A percentile compares a stretch with the other conserved stretches of the same genome.
These are phyloP conservation scores for Phytopythium ostracodes DNA, from an alignment of 352 stramenopile genomes.

Conservation along the genomic window DNA sequence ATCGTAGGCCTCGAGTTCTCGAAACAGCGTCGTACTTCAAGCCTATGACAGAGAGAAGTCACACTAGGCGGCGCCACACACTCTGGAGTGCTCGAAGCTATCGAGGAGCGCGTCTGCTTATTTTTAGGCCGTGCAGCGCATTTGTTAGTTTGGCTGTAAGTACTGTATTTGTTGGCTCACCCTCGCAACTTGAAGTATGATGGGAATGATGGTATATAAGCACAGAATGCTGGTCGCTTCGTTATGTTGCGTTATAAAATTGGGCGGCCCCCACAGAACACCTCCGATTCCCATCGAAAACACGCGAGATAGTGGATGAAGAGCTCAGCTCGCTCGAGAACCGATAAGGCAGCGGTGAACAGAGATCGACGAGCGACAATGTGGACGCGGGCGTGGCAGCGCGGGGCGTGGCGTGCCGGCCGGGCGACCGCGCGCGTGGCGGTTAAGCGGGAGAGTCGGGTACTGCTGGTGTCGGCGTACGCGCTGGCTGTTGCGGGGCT, in stretches of 20 bases:
- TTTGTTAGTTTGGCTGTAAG: too few species aligned
- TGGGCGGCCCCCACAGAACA: neutral
- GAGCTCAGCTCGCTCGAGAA: too few species aligned
- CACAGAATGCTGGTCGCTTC: neutral
- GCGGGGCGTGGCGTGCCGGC: neutral
- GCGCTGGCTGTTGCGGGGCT: constrained; percentile 20
- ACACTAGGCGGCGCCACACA: too few species aligned
- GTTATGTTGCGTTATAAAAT: neutral
- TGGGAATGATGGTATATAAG: neutral
- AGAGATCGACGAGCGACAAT: neutral
- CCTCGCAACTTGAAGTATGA: neutral
- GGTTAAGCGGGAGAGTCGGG: neutral
- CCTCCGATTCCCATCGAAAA: neutral
- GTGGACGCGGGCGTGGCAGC: neutral
- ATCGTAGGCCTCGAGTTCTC: neutral
- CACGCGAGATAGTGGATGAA: too few species aligned
- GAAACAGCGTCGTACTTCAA: too few species aligned
- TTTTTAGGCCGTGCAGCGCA: neutral
- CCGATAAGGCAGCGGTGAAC: too few species aligned
- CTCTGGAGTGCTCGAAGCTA: neutral
- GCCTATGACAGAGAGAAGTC: too few species aligned
- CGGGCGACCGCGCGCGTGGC: neutral
- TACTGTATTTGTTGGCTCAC: neutral
- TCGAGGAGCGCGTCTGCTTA: neutral
- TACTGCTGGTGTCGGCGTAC: constrained; percentile 15